Evolutionary conservation across 192 early-diverging fungal species (phyloP), one percentile per base, ranked within the genome.

Genomic region (Coemansia sp.): DNA sequence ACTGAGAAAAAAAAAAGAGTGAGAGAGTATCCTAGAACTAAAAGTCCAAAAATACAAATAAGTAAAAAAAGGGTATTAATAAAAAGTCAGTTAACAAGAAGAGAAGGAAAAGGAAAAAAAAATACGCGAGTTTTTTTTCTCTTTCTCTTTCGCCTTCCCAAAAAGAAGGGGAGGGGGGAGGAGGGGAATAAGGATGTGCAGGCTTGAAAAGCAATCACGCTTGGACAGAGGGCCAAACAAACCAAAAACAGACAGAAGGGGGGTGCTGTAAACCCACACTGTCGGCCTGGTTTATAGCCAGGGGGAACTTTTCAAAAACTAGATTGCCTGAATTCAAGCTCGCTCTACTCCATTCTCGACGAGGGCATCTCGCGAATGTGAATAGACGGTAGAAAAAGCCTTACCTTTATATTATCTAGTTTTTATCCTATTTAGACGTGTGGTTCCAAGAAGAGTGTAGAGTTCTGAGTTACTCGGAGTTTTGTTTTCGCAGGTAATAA

Each of bases 11-110:
- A 37, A 59, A 12, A 27, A 65, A 24, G 24, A 24, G 24, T 24
- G 24, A 24, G 24, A 24, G 13, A 55, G 55, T 29, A 24, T 13
- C 41, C 37, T 39, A 59, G 67, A 84, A 84, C 39, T 76, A 84
- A 44, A 76, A 83, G 62, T 73, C 82, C 50, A 87, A 89, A 73
- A 83, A 68, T 85, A 85, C 78, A 81, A 81, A 81, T 35, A 52
- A 65, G 53, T 24, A 24, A 62, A 32, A 43, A 56, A 59, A 30
- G 43, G 34, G 59, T 43, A 37, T 61, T 43, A 58, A 37, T 59
- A 60, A 43, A 35, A 52, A 62, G 61, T 49, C 65, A 45, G 40
- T 41, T 59, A 32, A 37, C 34, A 64, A 62, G 65, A 11, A 24
- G 27, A 70, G 49, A n/a, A 29, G 41, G 27, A 34, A 27, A 41